Conservation (phyloP, 1,284 basidiomycete genomes). For the Schizopora paradoxa region DNA sequence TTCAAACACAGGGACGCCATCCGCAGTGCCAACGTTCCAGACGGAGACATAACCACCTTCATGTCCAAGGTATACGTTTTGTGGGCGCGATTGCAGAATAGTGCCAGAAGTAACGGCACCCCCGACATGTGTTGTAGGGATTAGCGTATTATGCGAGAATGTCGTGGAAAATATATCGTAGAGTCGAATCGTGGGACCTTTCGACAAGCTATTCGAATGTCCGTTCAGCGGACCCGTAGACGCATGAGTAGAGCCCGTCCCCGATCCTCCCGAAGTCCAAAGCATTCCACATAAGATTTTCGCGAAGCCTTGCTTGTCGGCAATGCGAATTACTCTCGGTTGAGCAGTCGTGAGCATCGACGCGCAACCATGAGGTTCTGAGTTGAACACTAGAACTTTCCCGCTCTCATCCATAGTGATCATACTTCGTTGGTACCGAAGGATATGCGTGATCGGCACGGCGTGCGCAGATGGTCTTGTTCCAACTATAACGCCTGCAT, state of each 20-base stretch:
- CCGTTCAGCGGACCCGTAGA: slow-evolving; percentile 45
- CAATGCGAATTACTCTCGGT: slow-evolving; percentile 64
- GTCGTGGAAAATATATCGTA: slow-evolving; percentile 66
- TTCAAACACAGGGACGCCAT: slow-evolving; percentile 52
- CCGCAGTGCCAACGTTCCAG: slow-evolving; percentile 56
- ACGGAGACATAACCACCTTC: slow-evolving; percentile 86
- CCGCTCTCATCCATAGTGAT: slow-evolving; percentile 79
- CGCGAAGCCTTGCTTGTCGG: slow-evolving; percentile 79
- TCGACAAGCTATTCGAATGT: slow-evolving; percentile 31
- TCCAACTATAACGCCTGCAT: slow-evolving; percentile 49
- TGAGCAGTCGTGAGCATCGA: slow-evolving; percentile 37
- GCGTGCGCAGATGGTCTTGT: slow-evolving; percentile 59
- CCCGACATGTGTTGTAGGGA: slow-evolving; percentile 63
- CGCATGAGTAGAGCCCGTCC: slow-evolving; percentile 20
- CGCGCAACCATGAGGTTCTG: slow-evolving; percentile 35
- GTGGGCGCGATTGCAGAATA: slow-evolving; percentile 63
- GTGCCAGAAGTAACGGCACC: slow-evolving; percentile 81
- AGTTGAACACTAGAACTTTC: slow-evolving; percentile 71
- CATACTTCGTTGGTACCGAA: slow-evolving; percentile 64
- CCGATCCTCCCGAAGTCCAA: slow-evolving; percentile 62
- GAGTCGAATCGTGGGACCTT: slow-evolving; percentile 70
- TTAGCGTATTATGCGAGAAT: slow-evolving; percentile 41
- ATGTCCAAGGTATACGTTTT: slow-evolving; percentile 82
- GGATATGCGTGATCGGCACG: slow-evolving; percentile 65
- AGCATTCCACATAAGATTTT: slow-evolving; percentile 67